phyloP scores from a whole-genome alignment of 805 yeast species.

The Candida railenensis region DNA sequence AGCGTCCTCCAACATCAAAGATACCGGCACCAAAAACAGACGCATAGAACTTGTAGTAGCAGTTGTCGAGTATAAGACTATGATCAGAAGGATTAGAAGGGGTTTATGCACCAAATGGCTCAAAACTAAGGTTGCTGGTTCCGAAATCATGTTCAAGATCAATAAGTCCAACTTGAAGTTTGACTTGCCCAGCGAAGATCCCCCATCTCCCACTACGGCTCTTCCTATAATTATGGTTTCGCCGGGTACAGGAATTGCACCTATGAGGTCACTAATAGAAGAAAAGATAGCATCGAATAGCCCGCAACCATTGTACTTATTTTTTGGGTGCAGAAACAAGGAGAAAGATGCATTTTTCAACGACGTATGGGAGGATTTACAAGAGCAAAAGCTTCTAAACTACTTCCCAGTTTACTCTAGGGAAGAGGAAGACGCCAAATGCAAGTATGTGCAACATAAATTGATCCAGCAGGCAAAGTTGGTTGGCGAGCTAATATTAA shows the following conservation, averaged over 20 bases:
- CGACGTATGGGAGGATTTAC: slow-evolving; percentile 47
- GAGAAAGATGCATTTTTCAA: slow-evolving; percentile 69
- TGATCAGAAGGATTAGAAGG: slow-evolving; percentile 67
- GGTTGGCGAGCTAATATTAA: slow-evolving; percentile 52
- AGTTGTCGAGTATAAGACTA: slow-evolving; percentile 82
- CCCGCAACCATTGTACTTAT: slow-evolving; percentile 47
- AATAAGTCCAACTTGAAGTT: slow-evolving; percentile 46
- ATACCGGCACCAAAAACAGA: slow-evolving; percentile 3
- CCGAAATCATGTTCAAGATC: slow-evolving; percentile 51
- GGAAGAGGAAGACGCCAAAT: slow-evolving; percentile 37
- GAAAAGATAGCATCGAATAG: slow-evolving; percentile 16
- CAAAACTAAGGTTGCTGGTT: slow-evolving; percentile 46
- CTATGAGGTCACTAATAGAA: slow-evolving; percentile 72
- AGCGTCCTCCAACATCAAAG: slow-evolving; percentile 50
- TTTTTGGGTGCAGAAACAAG: slow-evolving; percentile 71
- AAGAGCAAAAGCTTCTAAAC: slow-evolving; percentile 30
- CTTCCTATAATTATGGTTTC: slow-evolving; percentile 67
- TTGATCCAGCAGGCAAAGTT: slow-evolving; percentile 50
- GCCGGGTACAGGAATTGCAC: slow-evolving; percentile 98
- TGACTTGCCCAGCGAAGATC: slow-evolving; percentile 10
- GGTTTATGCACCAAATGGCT: slow-evolving; percentile 87
- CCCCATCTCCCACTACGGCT: slow-evolving; percentile 7
- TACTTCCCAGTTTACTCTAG: slow-evolving; percentile 47
- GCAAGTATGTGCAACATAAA: slow-evolving; percentile 73
- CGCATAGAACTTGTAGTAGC: slow-evolving; percentile 73